These are phyloP conservation scores for Ustilago trichophora DNA, from an alignment of 1,284 basidiomycete genomes.

Conservation along the genomic window DNA sequence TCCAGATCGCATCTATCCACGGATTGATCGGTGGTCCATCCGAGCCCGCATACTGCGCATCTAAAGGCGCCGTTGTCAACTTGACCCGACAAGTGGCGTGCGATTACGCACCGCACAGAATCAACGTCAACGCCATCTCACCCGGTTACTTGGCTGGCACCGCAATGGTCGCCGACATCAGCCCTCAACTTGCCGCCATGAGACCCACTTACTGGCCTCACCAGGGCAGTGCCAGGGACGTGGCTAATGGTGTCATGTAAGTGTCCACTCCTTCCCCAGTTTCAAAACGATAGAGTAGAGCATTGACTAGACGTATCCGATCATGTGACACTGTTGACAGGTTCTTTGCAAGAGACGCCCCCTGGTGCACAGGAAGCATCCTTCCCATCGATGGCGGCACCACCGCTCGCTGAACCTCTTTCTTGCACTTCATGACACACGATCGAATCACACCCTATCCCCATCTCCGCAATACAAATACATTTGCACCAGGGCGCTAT, in stretches of 20 bases:
- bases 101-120: constrained; percentile 42
- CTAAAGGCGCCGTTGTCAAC: constrained; percentile 43
- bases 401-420: constrained; percentile 29
- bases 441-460: background rate
- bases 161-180: constrained; percentile 40
- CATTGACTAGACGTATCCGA: too few relatives aligned
- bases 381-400: constrained; percentile 48
- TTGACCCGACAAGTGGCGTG: constrained; percentile 41
- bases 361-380: constrained; percentile 46
- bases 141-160: constrained; percentile 40
- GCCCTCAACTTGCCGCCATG: constrained; percentile 14
- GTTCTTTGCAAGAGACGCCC: constrained; percentile 43
- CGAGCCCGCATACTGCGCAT: constrained; percentile 44
- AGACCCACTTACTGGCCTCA: constrained; percentile 46
- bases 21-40: constrained; percentile 44
- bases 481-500: too few relatives aligned
- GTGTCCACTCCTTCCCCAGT: too few relatives aligned
- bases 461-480: constrained; percentile 3
- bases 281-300: background rate
- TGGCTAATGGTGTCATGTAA: constrained; percentile 39
- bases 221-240: constrained; percentile 34
- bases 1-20: constrained; percentile 48
- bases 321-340: too few relatives aligned
- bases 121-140: constrained; percentile 49
- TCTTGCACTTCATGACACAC: background rate